Evolutionary conservation across 2,329 filamentous ascomycete species (phyloP).

Genomic region (Pseudopyricularia javanii): DNA sequence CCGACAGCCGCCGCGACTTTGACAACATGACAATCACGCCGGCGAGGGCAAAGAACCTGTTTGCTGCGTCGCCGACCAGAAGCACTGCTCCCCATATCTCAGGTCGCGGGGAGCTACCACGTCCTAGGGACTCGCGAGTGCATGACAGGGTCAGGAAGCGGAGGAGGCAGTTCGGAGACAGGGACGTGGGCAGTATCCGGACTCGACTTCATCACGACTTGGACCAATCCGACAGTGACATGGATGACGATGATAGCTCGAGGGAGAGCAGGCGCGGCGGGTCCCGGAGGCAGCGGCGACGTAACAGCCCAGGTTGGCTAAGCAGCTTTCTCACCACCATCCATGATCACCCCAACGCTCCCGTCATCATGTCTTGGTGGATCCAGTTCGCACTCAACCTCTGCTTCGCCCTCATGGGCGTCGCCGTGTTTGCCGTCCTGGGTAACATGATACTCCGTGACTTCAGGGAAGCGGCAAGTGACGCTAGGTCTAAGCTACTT

Average conservation of each 20-base stretch:
- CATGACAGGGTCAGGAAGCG: constrained; percentile 39
- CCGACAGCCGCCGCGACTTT: constrained; percentile 30
- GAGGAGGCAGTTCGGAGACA: constrained; percentile 37
- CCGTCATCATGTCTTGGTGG: constrained; percentile 47
- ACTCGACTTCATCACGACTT: constrained; percentile 31
- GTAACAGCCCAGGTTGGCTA: constrained; percentile 21
- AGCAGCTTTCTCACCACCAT: constrained; percentile 34
- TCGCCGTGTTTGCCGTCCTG: constrained; percentile 41
- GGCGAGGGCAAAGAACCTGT: constrained; percentile 21
- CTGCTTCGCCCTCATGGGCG: constrained; percentile 26
- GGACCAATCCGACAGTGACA: constrained; percentile 37
- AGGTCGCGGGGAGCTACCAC: constrained; percentile 53
- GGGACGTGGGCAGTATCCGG: constrained; percentile 37
- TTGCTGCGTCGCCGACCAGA: constrained; percentile 2
- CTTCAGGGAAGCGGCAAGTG: constrained; percentile 58
- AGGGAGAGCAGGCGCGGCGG: constrained; percentile 2
- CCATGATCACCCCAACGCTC: constrained; percentile 45
- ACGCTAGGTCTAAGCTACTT: constrained; percentile 55
- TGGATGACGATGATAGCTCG: constrained; percentile 13
- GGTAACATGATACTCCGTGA: constrained; percentile 62
- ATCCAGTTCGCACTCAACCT: constrained; percentile 51
- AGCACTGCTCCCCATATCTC: constrained; percentile 17
- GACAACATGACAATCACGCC: constrained; percentile 33
- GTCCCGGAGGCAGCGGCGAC: constrained; percentile 1
- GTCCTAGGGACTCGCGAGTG: constrained; percentile 26